phyloP scores from a whole-genome alignment of 805 yeast species.

The Cyberlindnera mississippiensis region DNA sequence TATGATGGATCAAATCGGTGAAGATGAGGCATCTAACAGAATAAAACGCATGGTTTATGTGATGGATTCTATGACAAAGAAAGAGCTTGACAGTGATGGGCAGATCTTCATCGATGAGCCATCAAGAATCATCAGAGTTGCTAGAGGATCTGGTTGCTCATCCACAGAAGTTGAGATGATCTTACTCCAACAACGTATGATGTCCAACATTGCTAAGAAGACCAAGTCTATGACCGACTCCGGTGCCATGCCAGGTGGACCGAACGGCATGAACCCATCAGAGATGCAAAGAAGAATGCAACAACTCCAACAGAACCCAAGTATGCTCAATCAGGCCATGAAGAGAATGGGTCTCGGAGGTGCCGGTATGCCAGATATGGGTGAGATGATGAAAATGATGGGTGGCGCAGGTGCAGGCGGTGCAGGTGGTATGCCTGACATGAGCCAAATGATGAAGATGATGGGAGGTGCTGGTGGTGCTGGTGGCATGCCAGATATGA shows the following conservation, averaged over 20 bases:
- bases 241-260: neutral
- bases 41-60: conserved; percentile 86
- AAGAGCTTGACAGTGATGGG: conserved; percentile 90
- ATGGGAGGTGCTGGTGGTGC: conserved; percentile 43
- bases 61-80: conserved; percentile 93
- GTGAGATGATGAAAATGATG: conserved; percentile 59
- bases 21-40: conserved; percentile 82
- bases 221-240: conserved; percentile 35
- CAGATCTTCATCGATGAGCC: conserved; percentile 76
- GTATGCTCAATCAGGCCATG: conserved; percentile 63
- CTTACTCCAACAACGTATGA: conserved; percentile 84
- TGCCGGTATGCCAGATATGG: conserved; percentile 29
- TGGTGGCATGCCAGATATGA: conserved; percentile 68
- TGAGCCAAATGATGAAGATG: conserved; percentile 60
- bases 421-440: conserved; percentile 50
- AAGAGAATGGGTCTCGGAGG: conserved; percentile 45
- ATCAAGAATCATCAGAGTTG: conserved; percentile 81
- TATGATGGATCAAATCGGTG: conserved; percentile 83
- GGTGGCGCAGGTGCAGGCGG: conserved; percentile 38
- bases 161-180: conserved; percentile 93
- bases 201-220: conserved; percentile 87
- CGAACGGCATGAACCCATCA: conserved; percentile 33
- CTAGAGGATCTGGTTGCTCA: conserved; percentile 90
- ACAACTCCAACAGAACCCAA: conserved; percentile 65
- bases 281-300: conserved; percentile 53